These are phyloP conservation scores for Coemansia sp. DNA, from an alignment of 192 early-diverging fungal species.

Conservation along the genomic window DNA sequence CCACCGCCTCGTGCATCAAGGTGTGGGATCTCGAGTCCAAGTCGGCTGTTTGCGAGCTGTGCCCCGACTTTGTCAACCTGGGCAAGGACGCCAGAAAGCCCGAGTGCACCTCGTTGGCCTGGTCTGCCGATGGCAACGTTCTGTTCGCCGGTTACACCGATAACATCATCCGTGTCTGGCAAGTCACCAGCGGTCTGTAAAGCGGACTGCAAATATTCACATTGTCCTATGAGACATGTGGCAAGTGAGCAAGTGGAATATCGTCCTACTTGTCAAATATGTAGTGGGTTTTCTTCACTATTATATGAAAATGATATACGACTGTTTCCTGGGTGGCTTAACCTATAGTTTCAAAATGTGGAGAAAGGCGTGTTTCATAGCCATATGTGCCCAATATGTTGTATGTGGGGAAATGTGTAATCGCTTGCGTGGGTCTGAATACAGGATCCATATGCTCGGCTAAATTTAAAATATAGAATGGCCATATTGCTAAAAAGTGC, in stretches of 20 bases:
- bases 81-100: slow-evolving; percentile 77
- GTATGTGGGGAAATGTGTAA: neutral
- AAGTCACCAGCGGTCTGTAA: slow-evolving; percentile 66
- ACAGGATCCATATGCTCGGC: neutral
- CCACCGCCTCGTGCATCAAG: slow-evolving; percentile 92
- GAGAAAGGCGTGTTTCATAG: neutral
- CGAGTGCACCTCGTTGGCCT: slow-evolving; percentile 94
- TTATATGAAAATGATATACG: neutral
- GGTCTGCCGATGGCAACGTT: slow-evolving; percentile 97
- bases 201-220: neutral
- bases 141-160: slow-evolving; percentile 99
- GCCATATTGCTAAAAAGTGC: neutral
- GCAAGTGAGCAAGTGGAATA: slow-evolving; percentile 52
- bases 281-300: slow-evolving; percentile 1
- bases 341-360: neutral
- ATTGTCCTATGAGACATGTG: neutral
- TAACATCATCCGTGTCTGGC: slow-evolving; percentile 79
- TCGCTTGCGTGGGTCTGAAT: too few species aligned
- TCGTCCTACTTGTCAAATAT: slow-evolving; percentile 44
- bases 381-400: neutral
- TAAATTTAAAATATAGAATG: neutral
- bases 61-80: slow-evolving; percentile 66
- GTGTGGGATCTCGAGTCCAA: slow-evolving; percentile 99
- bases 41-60: slow-evolving; percentile 90
- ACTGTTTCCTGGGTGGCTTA: neutral